Evolutionary conservation across 1,284 basidiomycete genomes (phyloP).

Genomic region (Coniferiporia sulphurascens): DNA sequence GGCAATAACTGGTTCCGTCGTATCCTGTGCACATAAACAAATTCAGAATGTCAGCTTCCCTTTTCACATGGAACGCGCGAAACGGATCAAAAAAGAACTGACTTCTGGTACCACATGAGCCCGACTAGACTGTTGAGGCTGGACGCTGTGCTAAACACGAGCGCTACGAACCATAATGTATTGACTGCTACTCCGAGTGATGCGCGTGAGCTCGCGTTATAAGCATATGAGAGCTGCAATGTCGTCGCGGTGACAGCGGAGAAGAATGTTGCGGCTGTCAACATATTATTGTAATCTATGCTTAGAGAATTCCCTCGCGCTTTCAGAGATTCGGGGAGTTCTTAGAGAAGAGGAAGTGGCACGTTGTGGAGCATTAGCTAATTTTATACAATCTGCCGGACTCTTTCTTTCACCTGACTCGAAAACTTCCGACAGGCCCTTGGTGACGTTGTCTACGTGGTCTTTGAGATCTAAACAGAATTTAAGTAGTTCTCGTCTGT

Average conservation of each 20-base stretch:
- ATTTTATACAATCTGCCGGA: no score
- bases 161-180: slow-evolving; percentile 24
- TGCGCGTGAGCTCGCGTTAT: background rate
- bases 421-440: no score
- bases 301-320: background rate
- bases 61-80: no score
- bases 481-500: no score
- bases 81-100: no score
- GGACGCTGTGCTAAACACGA: slow-evolving; percentile 25
- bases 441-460: no score
- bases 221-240: slow-evolving; percentile 18
- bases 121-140: slow-evolving; percentile 23
- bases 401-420: no score
- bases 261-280: slow-evolving; percentile 27
- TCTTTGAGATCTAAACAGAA: no score
- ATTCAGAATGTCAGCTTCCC: no score
- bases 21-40: background rate
- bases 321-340: background rate
- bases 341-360: background rate
- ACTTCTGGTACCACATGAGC: background rate
- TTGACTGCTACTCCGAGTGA: slow-evolving; percentile 17
- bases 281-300: slow-evolving; percentile 22
- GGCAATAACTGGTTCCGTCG: background rate
- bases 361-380: no score
- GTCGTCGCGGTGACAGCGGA: slow-evolving; percentile 24